Percentiles rank a stretch among this genome's conserved stretches.
Conservation (phyloP, 192 early-diverging fungal genomes). For the Obelidium mucronatum region DNA sequence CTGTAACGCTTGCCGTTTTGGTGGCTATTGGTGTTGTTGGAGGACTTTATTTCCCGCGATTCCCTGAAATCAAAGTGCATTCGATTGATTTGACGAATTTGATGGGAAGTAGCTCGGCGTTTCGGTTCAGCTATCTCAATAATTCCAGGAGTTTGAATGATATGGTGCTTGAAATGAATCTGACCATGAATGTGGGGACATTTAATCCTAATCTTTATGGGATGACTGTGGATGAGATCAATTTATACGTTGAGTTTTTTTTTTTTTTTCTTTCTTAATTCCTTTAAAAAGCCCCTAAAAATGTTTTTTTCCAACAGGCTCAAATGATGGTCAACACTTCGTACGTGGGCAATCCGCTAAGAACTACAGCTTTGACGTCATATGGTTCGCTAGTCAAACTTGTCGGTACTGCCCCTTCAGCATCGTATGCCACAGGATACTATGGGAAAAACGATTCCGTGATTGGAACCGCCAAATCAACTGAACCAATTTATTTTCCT, state of each 20-base stretch:
- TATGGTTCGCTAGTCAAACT: neutral
- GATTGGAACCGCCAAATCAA: constrained; percentile 26
- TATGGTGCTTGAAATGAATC: constrained; percentile 20
- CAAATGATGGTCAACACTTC: constrained; percentile 1
- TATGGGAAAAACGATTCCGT: neutral
- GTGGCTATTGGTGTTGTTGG: neutral
- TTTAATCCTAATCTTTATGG: constrained; percentile 36
- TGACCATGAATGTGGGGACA: constrained; percentile 26
- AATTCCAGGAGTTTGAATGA: constrained; percentile 10
- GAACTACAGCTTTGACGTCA: neutral
- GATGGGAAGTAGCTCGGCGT: constrained; percentile 1
- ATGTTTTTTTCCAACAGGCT: constrained; percentile 13
- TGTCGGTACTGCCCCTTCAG: neutral
- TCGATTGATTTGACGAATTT: constrained; percentile 22
- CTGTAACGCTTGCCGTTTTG: neutral
- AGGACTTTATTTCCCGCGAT: constrained; percentile 17
- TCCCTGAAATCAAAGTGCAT: constrained; percentile 29
- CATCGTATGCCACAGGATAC: neutral
- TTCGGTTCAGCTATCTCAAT: constrained; percentile 10
- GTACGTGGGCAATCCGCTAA: constrained; percentile 1
- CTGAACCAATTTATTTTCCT: constrained; percentile 18
- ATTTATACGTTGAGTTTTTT: constrained; percentile 12
- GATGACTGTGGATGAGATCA: constrained; percentile 25
- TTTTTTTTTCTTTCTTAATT: constrained; percentile 1
- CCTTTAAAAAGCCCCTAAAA: neutral